Base-by-base conservation (phyloP, 768 basidiomycete species). In the Filobasidium floriforme region DNA sequence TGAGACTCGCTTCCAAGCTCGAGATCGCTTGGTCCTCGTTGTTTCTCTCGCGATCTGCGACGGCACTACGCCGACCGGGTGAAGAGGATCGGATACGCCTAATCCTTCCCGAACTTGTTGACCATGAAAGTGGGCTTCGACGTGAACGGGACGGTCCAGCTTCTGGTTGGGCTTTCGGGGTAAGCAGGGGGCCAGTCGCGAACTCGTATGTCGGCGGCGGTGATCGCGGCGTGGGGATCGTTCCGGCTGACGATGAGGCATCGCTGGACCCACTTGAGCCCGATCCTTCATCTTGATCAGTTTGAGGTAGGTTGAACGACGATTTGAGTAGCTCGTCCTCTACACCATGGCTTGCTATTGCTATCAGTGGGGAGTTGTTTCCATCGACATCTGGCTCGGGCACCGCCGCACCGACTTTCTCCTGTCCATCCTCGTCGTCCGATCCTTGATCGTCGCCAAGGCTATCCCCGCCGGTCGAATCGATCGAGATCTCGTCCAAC, bases 401-500 rank as follows among this genome's bases (percentile, higher is more conserved):
- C 4, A 37, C 32, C 32, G 32, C 32, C 32, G 32, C 3, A 37
- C 32, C 32, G 32, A 37, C 32, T 3, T 37, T 9, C 32, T 37
- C 32, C 32, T 37, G 32, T 37, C 14, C 46, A 2, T 49, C 46
- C 22, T 49, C 46, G 5, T 18, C 18, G 5, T 49, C 46, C 46
- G 46, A 49, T 14, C 22, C 46, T 22, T 49, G 18, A 15, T 49
- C 46, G 12, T 18, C 46, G 5, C 46, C 46, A 15, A 18, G 18
- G 46, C 46, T 49, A 22, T 49, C 46, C 18, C 15, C 46, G 14
- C 46, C 14, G 54, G 24, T 57, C 22, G 54, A 57, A 57, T 57
- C 54, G 15, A 57, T 32, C 22, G 54, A 57, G 26, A 57, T 57
- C 15, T 57, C 54, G 26, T 57, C 54, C 54, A 57, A n/a, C 29